These are phyloP conservation scores for Rhizomucor miehei DNA, from an alignment of 371 early-diverging fungal species.

Conservation along the genomic window DNA sequence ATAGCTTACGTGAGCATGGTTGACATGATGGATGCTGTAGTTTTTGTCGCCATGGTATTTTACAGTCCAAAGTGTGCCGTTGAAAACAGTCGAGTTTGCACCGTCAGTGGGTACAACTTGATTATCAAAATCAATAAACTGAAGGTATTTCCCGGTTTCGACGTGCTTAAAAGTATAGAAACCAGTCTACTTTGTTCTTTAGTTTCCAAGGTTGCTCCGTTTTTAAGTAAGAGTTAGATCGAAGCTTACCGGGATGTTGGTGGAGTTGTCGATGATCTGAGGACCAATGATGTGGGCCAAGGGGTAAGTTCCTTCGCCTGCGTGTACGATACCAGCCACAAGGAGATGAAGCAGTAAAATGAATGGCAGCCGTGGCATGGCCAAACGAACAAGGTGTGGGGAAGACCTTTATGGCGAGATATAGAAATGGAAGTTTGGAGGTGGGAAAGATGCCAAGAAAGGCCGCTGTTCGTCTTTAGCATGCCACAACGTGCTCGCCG, in stretches of 20 bases:
- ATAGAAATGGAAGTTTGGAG: too few species aligned
- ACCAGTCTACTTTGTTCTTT: constrained; percentile 20
- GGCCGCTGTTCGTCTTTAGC: too few species aligned
- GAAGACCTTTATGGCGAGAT: too few species aligned
- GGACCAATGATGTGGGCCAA: constrained; percentile 21
- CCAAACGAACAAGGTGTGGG: not conserved
- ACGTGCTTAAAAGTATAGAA: constrained; percentile 29
- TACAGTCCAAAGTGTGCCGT: constrained; percentile 30
- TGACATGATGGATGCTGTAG: constrained; percentile 27
- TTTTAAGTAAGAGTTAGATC: too few species aligned
- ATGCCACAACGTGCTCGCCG: too few species aligned
- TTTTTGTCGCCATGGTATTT: constrained; percentile 35
- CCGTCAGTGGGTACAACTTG: constrained; percentile 27
- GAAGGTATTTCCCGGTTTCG: constrained; percentile 28
- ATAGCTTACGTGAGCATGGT: constrained; percentile 14
- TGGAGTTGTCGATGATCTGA: constrained; percentile 27
- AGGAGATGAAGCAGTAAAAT: not conserved
- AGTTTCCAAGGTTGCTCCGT: not conserved
- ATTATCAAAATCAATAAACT: constrained; percentile 28
- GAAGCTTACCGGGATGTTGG: constrained; percentile 24
- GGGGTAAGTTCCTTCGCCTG: constrained; percentile 27
- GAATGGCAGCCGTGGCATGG: constrained; percentile 11
- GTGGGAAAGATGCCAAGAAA: too few species aligned
- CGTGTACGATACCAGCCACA: constrained; percentile 1
- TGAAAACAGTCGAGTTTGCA: constrained; percentile 28